Conservation (phyloP, 1,139 yeast genomes). For the Torulaspora globosa region DNA sequence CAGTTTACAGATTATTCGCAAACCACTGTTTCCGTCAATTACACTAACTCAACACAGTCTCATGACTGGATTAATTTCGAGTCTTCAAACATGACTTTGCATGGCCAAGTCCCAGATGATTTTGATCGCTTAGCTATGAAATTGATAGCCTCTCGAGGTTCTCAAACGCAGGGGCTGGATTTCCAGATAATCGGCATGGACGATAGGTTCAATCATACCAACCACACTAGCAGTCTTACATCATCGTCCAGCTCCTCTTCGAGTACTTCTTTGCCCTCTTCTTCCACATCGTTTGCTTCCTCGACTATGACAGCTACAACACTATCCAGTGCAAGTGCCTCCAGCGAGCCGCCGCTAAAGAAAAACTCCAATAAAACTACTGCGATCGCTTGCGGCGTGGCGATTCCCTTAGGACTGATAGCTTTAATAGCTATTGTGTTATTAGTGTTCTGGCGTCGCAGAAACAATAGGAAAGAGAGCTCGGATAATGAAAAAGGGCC, state of each 20-base stretch:
- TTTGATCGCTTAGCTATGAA: constrained; percentile 50
- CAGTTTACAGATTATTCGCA: constrained; percentile 51
- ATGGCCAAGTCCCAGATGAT: constrained; percentile 61
- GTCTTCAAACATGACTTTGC: constrained; percentile 56
- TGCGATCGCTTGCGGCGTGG: constrained; percentile 88
- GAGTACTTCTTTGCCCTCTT: constrained; percentile 16
- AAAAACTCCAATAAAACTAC: constrained; percentile 43
- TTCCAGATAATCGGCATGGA: constrained; percentile 59
- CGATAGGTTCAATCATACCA: constrained; percentile 23
- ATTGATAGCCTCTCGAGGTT: constrained; percentile 48
- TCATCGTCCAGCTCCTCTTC: constrained; percentile 18
- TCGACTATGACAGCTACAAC: constrained; percentile 32
- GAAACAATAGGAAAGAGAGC: constrained; percentile 38
- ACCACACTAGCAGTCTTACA: constrained; percentile 28
- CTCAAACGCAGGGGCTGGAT: constrained; percentile 43
- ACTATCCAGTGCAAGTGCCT: constrained; percentile 31
- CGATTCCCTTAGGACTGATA: constrained; percentile 59
- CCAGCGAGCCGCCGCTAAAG: constrained; percentile 26
- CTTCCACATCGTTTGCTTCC: constrained; percentile 34
- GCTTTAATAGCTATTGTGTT: constrained; percentile 48
- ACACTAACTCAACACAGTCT: constrained; percentile 39
- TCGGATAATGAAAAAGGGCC: constrained; percentile 38
- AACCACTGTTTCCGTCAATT: constrained; percentile 49
- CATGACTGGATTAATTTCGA: constrained; percentile 63
- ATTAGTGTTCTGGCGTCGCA: constrained; percentile 55